Percentiles rank a stretch among this genome's conserved stretches.
Conservation (phyloP, 148 eudicot genomes). For the Oxyria digyna region DNA sequence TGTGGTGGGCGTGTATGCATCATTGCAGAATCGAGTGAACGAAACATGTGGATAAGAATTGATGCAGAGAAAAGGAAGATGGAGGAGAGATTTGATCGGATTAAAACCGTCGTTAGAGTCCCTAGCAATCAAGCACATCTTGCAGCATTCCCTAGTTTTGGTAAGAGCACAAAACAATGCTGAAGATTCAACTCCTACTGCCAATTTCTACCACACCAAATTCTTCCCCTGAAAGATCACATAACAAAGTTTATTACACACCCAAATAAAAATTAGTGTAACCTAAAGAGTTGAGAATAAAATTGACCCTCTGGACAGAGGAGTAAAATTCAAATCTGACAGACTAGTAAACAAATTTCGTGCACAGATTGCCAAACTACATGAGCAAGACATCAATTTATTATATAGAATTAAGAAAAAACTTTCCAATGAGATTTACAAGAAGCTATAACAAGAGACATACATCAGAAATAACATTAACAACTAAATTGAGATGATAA, state of each 20-base stretch:
- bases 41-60: neutral
- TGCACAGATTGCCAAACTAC: neutral
- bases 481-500: too few species aligned
- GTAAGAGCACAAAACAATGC: slow-evolving; percentile 5
- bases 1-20: slow-evolving; percentile 22
- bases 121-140: slow-evolving; percentile 48
- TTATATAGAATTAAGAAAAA: neutral
- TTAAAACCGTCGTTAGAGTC: slow-evolving; percentile 16
- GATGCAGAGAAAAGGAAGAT: slow-evolving; percentile 20
- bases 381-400: neutral
- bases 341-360: neutral
- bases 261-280: neutral
- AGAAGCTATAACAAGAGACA: neutral
- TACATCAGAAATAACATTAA: neutral
- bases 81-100: slow-evolving; percentile 17
- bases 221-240: neutral
- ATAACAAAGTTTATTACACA: neutral
- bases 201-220: neutral
- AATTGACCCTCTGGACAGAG: too few species aligned
- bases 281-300: neutral
- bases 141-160: slow-evolving; percentile 62
- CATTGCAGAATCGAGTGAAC: neutral
- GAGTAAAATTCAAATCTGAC: neutral
- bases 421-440: neutral
- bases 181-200: slow-evolving; percentile 1